Evolutionary conservation across 352 stramenopile species (phyloP).

Genomic region (Pythium aristosporum): DNA sequence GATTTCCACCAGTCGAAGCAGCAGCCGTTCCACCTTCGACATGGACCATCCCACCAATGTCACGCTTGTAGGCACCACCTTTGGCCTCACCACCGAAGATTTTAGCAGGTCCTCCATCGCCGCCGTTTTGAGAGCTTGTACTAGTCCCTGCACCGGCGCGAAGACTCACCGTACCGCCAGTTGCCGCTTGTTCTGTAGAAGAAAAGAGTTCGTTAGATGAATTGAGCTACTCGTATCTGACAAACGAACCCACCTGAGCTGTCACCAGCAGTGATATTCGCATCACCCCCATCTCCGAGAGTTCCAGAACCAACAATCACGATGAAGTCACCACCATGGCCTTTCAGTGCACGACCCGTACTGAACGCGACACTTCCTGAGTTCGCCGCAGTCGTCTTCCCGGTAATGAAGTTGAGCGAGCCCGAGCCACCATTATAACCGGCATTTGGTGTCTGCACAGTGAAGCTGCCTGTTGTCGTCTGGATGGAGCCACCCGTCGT

Average conservation of each 20-base stretch:
- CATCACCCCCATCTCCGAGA: conserved; percentile 41
- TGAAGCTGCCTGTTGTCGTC: conserved; percentile 57
- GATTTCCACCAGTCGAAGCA: conserved; percentile 54
- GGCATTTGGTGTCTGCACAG: conserved; percentile 58
- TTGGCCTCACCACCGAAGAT: conserved; percentile 56
- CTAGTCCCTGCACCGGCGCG: conserved; percentile 55
- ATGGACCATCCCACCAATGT: conserved; percentile 58
- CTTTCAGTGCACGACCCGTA: conserved; percentile 38
- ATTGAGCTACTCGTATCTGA: neutral
- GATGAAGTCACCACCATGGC: conserved; percentile 43
- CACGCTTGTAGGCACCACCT: conserved; percentile 38
- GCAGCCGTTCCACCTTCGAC: conserved; percentile 54
- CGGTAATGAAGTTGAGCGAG: conserved; percentile 40
- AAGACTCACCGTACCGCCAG: conserved; percentile 50
- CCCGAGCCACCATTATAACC: conserved; percentile 52
- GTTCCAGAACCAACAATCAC: conserved; percentile 35
- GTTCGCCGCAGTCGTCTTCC: conserved; percentile 32
- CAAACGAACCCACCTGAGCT: conserved; percentile 41
- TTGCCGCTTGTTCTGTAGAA: conserved; percentile 32
- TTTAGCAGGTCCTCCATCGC: conserved; percentile 56
- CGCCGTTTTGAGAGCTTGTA: conserved; percentile 44
- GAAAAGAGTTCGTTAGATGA: neutral
- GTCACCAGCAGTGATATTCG: conserved; percentile 71
- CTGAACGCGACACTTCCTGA: conserved; percentile 35
- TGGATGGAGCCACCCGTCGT: conserved; percentile 55